Percentiles rank a stretch among this genome's conserved stretches.
These are phyloP conservation scores for Austroboletus novae-zelandiae DNA, from an alignment of 1,284 basidiomycete species.

Conservation along the genomic window DNA sequence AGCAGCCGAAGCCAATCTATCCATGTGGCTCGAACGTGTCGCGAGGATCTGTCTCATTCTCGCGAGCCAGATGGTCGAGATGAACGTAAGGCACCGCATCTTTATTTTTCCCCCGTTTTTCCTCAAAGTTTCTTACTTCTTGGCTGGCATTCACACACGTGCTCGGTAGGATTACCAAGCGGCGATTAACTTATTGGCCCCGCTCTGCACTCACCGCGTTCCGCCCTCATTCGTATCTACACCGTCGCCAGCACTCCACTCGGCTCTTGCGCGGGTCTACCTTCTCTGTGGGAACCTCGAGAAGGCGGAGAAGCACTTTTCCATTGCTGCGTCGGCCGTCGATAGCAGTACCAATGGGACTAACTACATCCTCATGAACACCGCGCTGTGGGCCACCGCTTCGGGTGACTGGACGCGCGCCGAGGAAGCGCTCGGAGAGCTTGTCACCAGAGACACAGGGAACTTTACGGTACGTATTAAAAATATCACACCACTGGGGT, in stretches of 20 bases:
- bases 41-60: slow-evolving; percentile 68
- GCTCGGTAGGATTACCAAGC: slow-evolving; percentile 60
- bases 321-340: slow-evolving; percentile 38
- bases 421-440: slow-evolving; percentile 39
- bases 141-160: no score
- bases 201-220: slow-evolving; percentile 49
- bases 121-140: not conserved
- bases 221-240: slow-evolving; percentile 9
- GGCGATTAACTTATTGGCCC: slow-evolving; percentile 60
- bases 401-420: slow-evolving; percentile 67
- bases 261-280: slow-evolving; percentile 69
- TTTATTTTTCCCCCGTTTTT: not conserved
- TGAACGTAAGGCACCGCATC: slow-evolving; percentile 48
- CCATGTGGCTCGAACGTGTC: slow-evolving; percentile 79
- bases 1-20: slow-evolving; percentile 41
- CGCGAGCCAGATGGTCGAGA: slow-evolving; percentile 71
- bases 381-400: slow-evolving; percentile 59
- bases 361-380: slow-evolving; percentile 52
- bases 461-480: slow-evolving; percentile 53
- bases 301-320: slow-evolving; percentile 55
- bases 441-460: slow-evolving; percentile 51
- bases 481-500: not conserved
- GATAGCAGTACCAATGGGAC: not conserved
- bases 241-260: slow-evolving; percentile 53
- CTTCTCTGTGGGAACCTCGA: slow-evolving; percentile 65